Evolutionary conservation across 352 stramenopile genomes (phyloP).

Genomic region (Globisporangium nagaii): DNA sequence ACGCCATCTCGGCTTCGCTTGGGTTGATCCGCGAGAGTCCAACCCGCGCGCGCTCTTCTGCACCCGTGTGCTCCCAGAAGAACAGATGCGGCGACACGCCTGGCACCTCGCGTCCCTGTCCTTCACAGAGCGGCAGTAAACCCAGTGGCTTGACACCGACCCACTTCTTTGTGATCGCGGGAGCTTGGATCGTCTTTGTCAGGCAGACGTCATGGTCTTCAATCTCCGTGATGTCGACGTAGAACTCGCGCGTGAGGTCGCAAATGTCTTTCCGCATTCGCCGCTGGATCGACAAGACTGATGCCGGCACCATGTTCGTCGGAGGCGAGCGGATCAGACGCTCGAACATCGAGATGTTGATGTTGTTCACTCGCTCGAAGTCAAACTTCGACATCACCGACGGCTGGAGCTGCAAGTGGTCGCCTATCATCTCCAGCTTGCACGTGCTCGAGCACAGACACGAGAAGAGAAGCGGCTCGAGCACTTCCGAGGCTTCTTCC

Average conservation of each 20-base stretch:
- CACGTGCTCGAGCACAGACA: slow-evolving; percentile 78
- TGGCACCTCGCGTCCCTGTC: slow-evolving; percentile 66
- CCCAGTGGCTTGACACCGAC: no score
- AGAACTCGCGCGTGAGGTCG: slow-evolving; percentile 80
- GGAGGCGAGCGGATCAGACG: slow-evolving; percentile 68
- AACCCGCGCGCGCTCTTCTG: slow-evolving; percentile 53
- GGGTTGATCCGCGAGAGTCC: slow-evolving; percentile 74
- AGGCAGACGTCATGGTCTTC: slow-evolving; percentile 66
- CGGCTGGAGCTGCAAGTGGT: slow-evolving; percentile 83
- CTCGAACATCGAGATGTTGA: slow-evolving; percentile 89
- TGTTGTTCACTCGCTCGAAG: slow-evolving; percentile 81
- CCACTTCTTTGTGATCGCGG: background rate
- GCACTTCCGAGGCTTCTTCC: slow-evolving; percentile 84
- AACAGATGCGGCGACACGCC: slow-evolving; percentile 74
- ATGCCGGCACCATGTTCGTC: slow-evolving; percentile 60
- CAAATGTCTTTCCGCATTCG: slow-evolving; percentile 87
- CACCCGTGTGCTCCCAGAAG: slow-evolving; percentile 78
- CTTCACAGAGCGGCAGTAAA: slow-evolving; percentile 23
- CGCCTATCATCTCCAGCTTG: slow-evolving; percentile 88
- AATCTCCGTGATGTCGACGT: slow-evolving; percentile 72
- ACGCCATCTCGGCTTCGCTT: slow-evolving; percentile 73
- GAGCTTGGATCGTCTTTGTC: slow-evolving; percentile 45
- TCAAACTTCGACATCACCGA: slow-evolving; percentile 81
- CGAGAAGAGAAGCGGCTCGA: slow-evolving; percentile 83
- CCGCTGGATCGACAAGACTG: slow-evolving; percentile 80